Evolutionary conservation across 1,139 yeast species (phyloP).

Genomic region (Diutina neorugosa): DNA sequence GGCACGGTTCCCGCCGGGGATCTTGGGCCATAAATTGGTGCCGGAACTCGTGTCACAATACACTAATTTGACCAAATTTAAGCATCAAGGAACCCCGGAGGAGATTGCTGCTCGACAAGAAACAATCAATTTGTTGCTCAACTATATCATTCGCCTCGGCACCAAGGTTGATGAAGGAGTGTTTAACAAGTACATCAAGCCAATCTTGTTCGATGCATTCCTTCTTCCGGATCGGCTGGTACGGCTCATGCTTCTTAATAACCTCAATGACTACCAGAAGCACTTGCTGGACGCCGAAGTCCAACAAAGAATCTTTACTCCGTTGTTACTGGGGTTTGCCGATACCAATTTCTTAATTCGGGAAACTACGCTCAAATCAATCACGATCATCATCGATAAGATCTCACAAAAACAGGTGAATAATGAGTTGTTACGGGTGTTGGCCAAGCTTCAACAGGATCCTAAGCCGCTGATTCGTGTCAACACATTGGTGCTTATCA

Average conservation of each 20-base stretch:
- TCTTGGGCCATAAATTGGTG: conserved; percentile 48
- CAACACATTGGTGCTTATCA: conserved; percentile 68
- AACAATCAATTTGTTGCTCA: conserved; percentile 29
- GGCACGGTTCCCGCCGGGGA: conserved; percentile 41
- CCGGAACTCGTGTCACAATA: conserved; percentile 47
- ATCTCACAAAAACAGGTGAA: conserved; percentile 74
- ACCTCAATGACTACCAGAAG: conserved; percentile 44
- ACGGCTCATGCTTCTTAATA: conserved; percentile 55
- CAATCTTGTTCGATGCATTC: conserved; percentile 53
- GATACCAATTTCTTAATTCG: conserved; percentile 77
- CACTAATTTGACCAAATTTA: conserved; percentile 11
- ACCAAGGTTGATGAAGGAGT: conserved; percentile 21
- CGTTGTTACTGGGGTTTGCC: conserved; percentile 64
- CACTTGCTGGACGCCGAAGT: conserved; percentile 48
- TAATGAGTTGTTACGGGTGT: conserved; percentile 66
- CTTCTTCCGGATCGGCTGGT: conserved; percentile 63
- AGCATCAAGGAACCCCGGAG: conserved; percentile 16
- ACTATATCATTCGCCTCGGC: conserved; percentile 34
- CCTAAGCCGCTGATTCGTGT: conserved; percentile 75
- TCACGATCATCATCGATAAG: conserved; percentile 51
- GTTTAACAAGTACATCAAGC: conserved; percentile 41
- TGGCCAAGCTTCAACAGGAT: conserved; percentile 86
- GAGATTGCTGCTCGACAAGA: conserved; percentile 26
- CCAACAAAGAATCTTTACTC: conserved; percentile 57
- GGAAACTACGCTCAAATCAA: conserved; percentile 68